Percentiles rank a stretch among this genome's conserved stretches.
These are phyloP conservation scores for Aquilaria yunnanensis DNA, from an alignment of 345 rosid species.

Conservation along the genomic window DNA sequence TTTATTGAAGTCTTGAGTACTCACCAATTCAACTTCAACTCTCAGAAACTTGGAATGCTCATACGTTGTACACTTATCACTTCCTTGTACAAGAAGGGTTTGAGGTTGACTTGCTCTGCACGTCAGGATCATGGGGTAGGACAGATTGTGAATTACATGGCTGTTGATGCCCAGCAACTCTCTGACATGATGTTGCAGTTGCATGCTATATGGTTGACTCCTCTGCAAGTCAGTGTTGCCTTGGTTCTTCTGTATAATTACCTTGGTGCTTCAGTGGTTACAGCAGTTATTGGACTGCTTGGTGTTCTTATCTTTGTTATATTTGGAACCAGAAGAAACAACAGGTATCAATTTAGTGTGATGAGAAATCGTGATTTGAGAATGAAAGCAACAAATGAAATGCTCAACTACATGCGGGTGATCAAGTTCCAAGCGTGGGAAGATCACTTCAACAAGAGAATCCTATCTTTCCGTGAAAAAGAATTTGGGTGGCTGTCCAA, in stretches of 20 bases:
- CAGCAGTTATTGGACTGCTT: conserved; percentile 46
- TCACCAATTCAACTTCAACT: conserved; percentile 85
- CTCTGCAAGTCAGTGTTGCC: conserved; percentile 64
- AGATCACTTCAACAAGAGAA: conserved; percentile 80
- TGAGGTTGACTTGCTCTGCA: conserved; percentile 71
- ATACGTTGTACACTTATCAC: conserved; percentile 82
- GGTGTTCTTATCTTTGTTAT: conserved; percentile 42
- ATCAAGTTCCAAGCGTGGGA: conserved; percentile 98
- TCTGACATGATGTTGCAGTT: conserved; percentile 97
- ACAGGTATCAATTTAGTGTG: conserved; percentile 52
- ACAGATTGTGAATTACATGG: conserved; percentile 97
- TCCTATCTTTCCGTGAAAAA: conserved; percentile 53
- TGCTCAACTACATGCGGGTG: conserved; percentile 89
- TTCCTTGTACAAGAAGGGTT: conserved; percentile 71
- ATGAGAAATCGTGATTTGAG: conserved; percentile 79
- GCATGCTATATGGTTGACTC: conserved; percentile 92
- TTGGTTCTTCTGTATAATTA: conserved; percentile 55
- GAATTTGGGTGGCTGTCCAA: conserved; percentile 82
- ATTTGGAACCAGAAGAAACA: conserved; percentile 58
- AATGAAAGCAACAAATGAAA: conserved; percentile 92
- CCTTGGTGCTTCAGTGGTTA: conserved; percentile 54
- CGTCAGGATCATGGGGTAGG: conserved; percentile 94
- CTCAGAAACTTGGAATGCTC: conserved; percentile 93
- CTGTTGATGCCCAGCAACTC: conserved; percentile 95
- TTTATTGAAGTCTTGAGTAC: conserved; percentile 66